Base-by-base conservation (phyloP, 148 eudicot genomes). In the Camellia lanceoleosa region DNA sequence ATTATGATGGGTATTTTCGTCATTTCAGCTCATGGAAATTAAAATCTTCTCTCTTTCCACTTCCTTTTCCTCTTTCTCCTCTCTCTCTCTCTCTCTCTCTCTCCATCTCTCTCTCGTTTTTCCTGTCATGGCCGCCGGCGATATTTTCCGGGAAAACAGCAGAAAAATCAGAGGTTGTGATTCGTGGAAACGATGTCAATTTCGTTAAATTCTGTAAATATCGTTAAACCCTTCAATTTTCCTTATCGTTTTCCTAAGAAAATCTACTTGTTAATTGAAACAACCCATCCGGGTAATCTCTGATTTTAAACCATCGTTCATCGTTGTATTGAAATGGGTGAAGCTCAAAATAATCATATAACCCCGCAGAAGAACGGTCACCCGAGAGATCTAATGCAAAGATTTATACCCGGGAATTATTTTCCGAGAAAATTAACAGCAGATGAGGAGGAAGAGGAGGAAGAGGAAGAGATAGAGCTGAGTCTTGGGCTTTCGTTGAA, bases 401-500 rank as follows among this genome's bases (percentile, higher is more conserved):
- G 77, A 54, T 66, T 82, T 55, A 70, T 7, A 14, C 51, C 62
- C 3, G 42, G n/a, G 41, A 51, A 68, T 51, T 1, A 7, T 19
- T 70, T 73, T 2, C 55, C 52, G 5, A 42, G 63, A 23, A 74
- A 60, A 41, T 79, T 74, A 78, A 9, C 18, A 41, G 19, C 18
- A 15, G 68, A 49, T 0, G 61, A 80, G 7, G 77, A 23, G 1
- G 77, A 56, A 15, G 68, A 49, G 0, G 61, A 80, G 7, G 77
- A 23, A 0, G 77, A 56, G 9, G 87, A 75, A 15, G 81, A 77
- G 1, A 46, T 92, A 19, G 91, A 92, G 85, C 77, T 92, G 59
- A 83, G 80, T 72, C 84, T 92, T 0, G 93, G 90, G 73, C 84
- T 90, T 7, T 91, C 95, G 1, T 76, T 83, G 69, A 88, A 88